Percentiles rank a stretch among this genome's conserved stretches.
phyloP scores from a whole-genome alignment of 1,139 yeast genomes.

The Kurtzmaniella natalensis region DNA sequence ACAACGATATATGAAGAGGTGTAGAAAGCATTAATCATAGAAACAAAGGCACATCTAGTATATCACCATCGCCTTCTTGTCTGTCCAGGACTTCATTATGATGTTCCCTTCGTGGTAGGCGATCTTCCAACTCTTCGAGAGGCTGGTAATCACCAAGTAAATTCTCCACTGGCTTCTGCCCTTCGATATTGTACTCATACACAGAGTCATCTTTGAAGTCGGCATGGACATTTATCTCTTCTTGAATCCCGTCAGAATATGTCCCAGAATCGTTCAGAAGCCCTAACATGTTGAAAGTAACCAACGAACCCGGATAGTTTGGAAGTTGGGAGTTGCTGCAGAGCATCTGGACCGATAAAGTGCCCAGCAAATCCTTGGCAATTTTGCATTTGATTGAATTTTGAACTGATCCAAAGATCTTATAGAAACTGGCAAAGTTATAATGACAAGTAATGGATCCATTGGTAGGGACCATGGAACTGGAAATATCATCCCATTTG shows the following conservation, averaged over 20 bases:
- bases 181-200: constrained; percentile 16
- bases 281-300: constrained; percentile 60
- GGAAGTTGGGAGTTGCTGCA: constrained; percentile 29
- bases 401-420: constrained; percentile 49
- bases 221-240: constrained; percentile 10
- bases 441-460: constrained; percentile 37
- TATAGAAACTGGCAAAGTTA: constrained; percentile 50
- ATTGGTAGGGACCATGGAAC: constrained; percentile 16
- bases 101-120: constrained; percentile 21
- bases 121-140: constrained; percentile 19
- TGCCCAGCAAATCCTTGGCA: constrained; percentile 53
- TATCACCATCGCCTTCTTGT: constrained; percentile 9
- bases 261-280: constrained; percentile 18
- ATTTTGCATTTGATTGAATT: constrained; percentile 58
- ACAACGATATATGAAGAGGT: neutral
- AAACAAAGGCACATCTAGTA: constrained; percentile 7
- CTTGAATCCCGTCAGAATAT: constrained; percentile 8
- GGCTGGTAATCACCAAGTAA: constrained; percentile 17
- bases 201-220: constrained; percentile 22
- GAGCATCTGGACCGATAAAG: constrained; percentile 45
- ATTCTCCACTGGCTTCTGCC: constrained; percentile 1
- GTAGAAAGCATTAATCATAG: neutral
- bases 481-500: constrained; percentile 5
- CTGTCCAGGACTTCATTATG: constrained; percentile 9
- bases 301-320: constrained; percentile 53